Base-by-base conservation (phyloP, 2,329 filamentous ascomycete species). In the Emergomyces pasteurianus region DNA sequence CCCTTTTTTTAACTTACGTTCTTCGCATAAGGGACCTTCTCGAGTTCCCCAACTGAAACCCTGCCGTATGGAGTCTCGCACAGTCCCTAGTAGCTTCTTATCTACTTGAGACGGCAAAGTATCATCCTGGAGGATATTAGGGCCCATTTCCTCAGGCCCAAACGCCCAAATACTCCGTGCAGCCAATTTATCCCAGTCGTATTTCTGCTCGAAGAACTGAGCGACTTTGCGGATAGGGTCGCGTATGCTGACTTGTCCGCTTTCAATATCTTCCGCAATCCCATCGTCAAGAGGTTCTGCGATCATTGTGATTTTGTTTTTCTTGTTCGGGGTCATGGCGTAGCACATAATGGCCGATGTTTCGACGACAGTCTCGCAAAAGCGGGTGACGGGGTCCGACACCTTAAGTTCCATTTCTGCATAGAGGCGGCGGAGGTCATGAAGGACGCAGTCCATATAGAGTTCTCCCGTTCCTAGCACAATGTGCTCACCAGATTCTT, bases 381-480 rank as follows among this genome's bases (percentile, higher is more conserved):
- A 99, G 55, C 94, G 83, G 18, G 94, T 97, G 50, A 99, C 92
- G 0, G 94, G 94, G 72, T 99, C 94, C 0, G 94, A 99, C 56
- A 99, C 90, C 77, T 97, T 97, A 77, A 99, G 89, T 73, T 99
- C 94, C 94, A 99, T 99, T 69, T 97, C 92, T 16, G 94, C 92
- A 71, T 96, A 99, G n/a, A 97, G 76, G 47, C 86, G 84, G 59
- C 94, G 88, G 54, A 99, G 81, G 71, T 99, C 94, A 73, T 99
- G 94, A 53, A 99, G 81, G 3, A 99, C 92, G 69, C 94, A 99
- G 73, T 99, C 94, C 92, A 99, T 97, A 78, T 99, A 99, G n/a
- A 99, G 80, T 74, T 99, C 94, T 63, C 94, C 94, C 0, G 94
- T 99, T 28, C 94, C 94, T 4, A 99, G 83, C 54, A 99, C 82